These are phyloP conservation scores for Suillus spraguei DNA, from an alignment of 768 basidiomycete genomes.

Conservation along the genomic window DNA sequence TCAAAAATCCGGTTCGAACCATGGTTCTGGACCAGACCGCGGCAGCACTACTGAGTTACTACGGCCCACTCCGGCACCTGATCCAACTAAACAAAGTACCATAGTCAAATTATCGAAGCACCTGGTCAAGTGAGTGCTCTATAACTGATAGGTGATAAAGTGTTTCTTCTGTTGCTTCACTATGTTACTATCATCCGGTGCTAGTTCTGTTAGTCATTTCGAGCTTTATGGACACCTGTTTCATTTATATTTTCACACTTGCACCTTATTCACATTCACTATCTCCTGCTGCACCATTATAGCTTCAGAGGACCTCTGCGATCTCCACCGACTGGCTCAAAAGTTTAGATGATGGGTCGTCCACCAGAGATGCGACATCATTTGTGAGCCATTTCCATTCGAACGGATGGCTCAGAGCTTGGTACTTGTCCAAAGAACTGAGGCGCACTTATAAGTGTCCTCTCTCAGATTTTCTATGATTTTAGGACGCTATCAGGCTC, in stretches of 20 bases:
- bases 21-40: too few relatives aligned
- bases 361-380: background rate
- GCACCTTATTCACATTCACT: background rate
- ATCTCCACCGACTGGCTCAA: background rate
- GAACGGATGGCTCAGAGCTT: background rate
- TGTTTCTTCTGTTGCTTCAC: too few relatives aligned
- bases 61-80: background rate
- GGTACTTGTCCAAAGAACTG: background rate
- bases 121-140: background rate
- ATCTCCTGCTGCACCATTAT: background rate
- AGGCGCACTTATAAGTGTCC: background rate
- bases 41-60: background rate
- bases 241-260: background rate
- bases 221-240: background rate
- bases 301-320: background rate
- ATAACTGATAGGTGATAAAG: background rate
- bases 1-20: too few relatives aligned
- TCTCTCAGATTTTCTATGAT: background rate
- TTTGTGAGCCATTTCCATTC: background rate
- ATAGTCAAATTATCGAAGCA: background rate
- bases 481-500: background rate
- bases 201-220: background rate
- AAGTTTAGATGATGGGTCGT: background rate
- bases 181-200: background rate
- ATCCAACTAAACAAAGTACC: background rate